Evolutionary conservation across 192 early-diverging fungal species (phyloP), one percentile per base, ranked within the genome.

Genomic region (Oehlia diaphana): DNA sequence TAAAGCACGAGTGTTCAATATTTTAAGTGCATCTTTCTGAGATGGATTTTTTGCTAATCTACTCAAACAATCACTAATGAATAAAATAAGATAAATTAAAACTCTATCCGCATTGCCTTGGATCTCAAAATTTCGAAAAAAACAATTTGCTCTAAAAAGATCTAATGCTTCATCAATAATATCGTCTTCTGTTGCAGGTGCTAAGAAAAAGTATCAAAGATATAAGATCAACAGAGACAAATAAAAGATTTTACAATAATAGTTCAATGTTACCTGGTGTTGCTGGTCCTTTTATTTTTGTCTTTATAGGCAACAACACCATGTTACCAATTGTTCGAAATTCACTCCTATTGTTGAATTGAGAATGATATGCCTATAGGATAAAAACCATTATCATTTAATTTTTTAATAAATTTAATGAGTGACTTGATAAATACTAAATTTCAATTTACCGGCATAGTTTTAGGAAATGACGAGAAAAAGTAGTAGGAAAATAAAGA

Each of bases 121-220:
- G 84, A 99, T 96, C 82, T 99, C 97, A 92, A 99, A 99, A 90
- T 99, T 99, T 76, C 96, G 91, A 91, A 99, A 99, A 67, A 99
- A 89, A 82, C 94, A 94, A 86, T 99, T 99, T 74, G 97, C 95
- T 37, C 97, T 91, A 90, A 96, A 99, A 72, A 99, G 83, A 79
- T 91, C 92, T 65, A 99, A 81, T 47, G 98, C 94, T 83, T 99
- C 98, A 81, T 98, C 96, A 78, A 99, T 90, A 42, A 95, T 94
- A 86, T 99, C 98, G 62, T 95, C 92, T 4, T 83, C 84, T 70
- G 81, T 77, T 8, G 82, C 47, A 19, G 83, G 74, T 42, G 92
- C 92, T 44, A 79, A 64, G 42, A 63, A 49, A 13, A 31, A 10
- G 4, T 42, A 42, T 42, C 39, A 42, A 0, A 42, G 39, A 42